Percentiles rank a stretch among this genome's conserved stretches.
These are phyloP conservation scores for Hymenoscyphus scutula DNA, from an alignment of 2,329 filamentous ascomycete species.

Conservation along the genomic window DNA sequence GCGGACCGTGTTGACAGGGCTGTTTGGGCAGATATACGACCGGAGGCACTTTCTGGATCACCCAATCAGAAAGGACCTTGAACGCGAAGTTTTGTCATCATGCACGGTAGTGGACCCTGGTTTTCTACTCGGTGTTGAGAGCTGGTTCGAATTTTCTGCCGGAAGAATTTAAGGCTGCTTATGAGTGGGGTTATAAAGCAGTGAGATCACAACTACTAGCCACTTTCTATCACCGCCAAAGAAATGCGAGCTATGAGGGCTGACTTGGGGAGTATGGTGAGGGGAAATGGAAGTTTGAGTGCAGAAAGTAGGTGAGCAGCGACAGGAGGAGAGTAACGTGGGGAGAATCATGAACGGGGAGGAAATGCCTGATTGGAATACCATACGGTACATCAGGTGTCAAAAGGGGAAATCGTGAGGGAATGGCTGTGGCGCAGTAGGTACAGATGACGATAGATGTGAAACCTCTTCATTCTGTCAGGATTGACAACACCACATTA, in stretches of 20 bases:
- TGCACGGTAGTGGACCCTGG: not conserved
- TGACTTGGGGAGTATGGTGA: not conserved
- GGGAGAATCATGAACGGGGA: not conserved
- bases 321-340: not conserved
- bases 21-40: too few species aligned
- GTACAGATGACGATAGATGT: not conserved
- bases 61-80: not conserved
- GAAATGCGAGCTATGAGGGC: not conserved
- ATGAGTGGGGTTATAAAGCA: not conserved
- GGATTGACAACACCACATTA: not conserved
- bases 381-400: too few species aligned
- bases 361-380: not conserved
- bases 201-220: not conserved
- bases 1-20: too few species aligned
- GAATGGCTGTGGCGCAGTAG: not conserved
- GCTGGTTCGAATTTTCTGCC: not conserved
- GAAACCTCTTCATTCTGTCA: not conserved
- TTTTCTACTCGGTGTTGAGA: not conserved
- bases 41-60: not conserved
- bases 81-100: not conserved
- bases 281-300: not conserved
- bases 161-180: not conserved
- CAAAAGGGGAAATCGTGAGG: not conserved
- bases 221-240: not conserved
- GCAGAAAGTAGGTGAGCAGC: slow-evolving; percentile 1